Base-by-base conservation (phyloP, 192 early-diverging fungal genomes). In the Blastocladiella britannica region DNA sequence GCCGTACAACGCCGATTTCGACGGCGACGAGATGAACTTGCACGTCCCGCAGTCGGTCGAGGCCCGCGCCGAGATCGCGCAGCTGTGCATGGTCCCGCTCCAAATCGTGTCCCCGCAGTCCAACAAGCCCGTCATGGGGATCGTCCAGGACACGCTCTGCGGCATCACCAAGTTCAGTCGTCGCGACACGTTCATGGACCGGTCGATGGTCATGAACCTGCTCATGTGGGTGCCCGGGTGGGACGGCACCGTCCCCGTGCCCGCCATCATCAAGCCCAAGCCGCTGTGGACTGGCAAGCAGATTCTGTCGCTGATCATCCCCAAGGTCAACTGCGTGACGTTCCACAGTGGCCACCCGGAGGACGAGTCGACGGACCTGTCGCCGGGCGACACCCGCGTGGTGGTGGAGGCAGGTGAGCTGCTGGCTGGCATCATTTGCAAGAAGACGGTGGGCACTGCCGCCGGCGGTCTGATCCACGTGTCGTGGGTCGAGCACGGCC, bases 11-110 rank as follows among this genome's bases (percentile, higher is more conserved):
- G 94, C 92, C 51, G 94, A 98, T 78, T 98, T 98, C 73, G 94
- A 98, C 67, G 94, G 94, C 55, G 94, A 98, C 65, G 94, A 98
- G 69, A 98, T 98, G 94, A 98, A 98, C 71, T 68, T 98, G 75
- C 94, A 98, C 67, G 90, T 93, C 20, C 94, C 94, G 20, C 92
- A 96, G 69, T 91, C 92, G 8, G 83, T 92, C 52, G 89, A 96
- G 72, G 90, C 91, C 9, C 82, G 86, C 29, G 92, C 94, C 20
- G 94, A 98, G 70, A 80, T 98, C 54, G 77, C 77, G 59, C 88
- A 95, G 72, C 81, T 98, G 55, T 96, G 92, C 71, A 93, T 94
- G 88, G 94, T 98, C 6, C 92, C 94, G 5, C 84, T 82, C 63
- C 90, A 96, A 71, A 90, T 98, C 65, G 82, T 98, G 4, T 89